Base-by-base conservation (phyloP, 176 grass and related monocot species). In the Ampelocalamus luodianensis region DNA sequence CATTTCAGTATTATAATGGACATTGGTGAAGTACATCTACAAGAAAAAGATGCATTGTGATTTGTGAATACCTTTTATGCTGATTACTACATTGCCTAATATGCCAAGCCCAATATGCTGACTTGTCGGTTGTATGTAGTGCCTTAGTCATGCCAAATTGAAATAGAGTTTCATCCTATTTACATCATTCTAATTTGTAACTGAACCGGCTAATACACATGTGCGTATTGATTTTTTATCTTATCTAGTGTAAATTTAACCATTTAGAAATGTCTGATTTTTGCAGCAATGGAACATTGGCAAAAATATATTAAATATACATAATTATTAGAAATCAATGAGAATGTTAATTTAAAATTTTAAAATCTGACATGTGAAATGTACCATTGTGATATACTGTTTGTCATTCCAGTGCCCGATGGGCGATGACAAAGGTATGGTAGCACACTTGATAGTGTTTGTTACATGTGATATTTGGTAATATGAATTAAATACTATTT, bases 151-250 rank as follows among this genome's bases (percentile, higher is more conserved):
- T 74, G 59, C 26, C 38, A 66, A 29, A 53, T 39, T 76, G 20
- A 67, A 66, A 74, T 20, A 72, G 54, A 37, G 26, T 61, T 75
- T 65, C 44, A 5, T 42, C 7, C 32, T 88, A 61, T 82, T 69
- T 68, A 16, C 49, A 56, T 20, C 24, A 14, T 82, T 70, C 51
- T 49, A 70, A 8, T 18, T 55, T 48, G 12, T 48, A 48, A 9
- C 42, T 61, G 40, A 72, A 71, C 22, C 1, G 39, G n/a, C 38
- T 63, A 68, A 34, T 69, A 38, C 3, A 37, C 68, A 59, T 77
- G 32, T 59, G 39, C 64, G 40, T n/a, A 42, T 43, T 72, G 65
- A 20, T 71, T 58, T 36, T 58, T 36, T 20, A 71, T n/a, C 17
- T 17, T 65, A 37, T 72, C 14, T 32, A 51, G 72, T 42, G 36